These are phyloP conservation scores for Mortierella sp. DNA, from an alignment of 371 early-diverging fungal genomes.

Conservation along the genomic window DNA sequence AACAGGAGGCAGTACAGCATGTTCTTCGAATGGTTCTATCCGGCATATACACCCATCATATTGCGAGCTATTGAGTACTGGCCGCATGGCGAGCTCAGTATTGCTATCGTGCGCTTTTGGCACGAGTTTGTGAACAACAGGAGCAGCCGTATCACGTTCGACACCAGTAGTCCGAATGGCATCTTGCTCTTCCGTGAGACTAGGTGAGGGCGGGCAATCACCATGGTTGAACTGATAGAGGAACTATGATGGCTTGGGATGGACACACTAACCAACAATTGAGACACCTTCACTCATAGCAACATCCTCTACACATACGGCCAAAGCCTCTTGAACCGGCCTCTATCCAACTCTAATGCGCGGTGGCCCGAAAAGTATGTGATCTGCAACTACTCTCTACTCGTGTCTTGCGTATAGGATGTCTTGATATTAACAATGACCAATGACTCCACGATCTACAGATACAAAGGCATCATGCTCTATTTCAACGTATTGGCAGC, in stretches of 20 bases:
- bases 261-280: too few relatives aligned
- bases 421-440: too few relatives aligned
- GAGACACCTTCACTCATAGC: slow-evolving; percentile 5
- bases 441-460: slow-evolving; percentile 16
- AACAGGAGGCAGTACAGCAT: slow-evolving; percentile 69
- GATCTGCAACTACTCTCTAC: too few relatives aligned
- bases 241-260: background rate
- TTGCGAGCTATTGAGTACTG: slow-evolving; percentile 77
- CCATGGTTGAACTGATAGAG: too few relatives aligned
- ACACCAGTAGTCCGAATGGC: slow-evolving; percentile 86
- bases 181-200: slow-evolving; percentile 90
- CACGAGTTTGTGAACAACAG: slow-evolving; percentile 84
- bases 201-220: too few relatives aligned
- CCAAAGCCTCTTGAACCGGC: slow-evolving; percentile 26
- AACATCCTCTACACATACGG: slow-evolving; percentile 51
- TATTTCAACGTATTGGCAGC: slow-evolving; percentile 80
- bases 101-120: slow-evolving; percentile 79
- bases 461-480: slow-evolving; percentile 83
- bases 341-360: slow-evolving; percentile 12
- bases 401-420: too few relatives aligned
- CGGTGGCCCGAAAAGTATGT: slow-evolving; percentile 48
- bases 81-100: slow-evolving; percentile 71
- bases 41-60: slow-evolving; percentile 71
- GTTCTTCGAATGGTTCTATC: slow-evolving; percentile 91
- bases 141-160: slow-evolving; percentile 85